phyloP scores from a whole-genome alignment of 371 early-diverging fungal species.

The Mucor saturninus region DNA sequence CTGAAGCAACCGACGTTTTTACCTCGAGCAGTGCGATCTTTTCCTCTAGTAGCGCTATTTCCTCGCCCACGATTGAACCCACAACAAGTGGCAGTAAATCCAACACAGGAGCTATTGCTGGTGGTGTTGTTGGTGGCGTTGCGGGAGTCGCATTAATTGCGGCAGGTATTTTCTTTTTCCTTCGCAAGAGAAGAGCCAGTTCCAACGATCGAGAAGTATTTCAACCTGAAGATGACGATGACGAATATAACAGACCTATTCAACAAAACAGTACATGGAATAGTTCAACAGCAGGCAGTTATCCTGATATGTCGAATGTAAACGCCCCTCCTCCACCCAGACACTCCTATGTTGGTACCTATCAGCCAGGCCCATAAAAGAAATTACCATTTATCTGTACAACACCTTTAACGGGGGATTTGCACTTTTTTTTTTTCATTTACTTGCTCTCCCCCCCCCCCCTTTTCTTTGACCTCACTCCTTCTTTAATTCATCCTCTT shows the following conservation, averaged over 20 bases:
- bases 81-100: not conserved
- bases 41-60: not conserved
- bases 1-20: not conserved
- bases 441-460: not conserved
- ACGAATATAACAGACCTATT: conserved; percentile 26
- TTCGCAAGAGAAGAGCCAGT: conserved; percentile 20
- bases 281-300: not conserved
- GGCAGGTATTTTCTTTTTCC: conserved; percentile 29
- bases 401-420: not conserved
- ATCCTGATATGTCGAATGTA: conserved; percentile 11
- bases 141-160: conserved; percentile 36
- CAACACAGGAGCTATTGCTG: conserved; percentile 34
- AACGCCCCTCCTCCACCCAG: conserved; percentile 13
- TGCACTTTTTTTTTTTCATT: conserved; percentile 1
- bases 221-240: conserved; percentile 32
- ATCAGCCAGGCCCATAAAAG: conserved; percentile 5
- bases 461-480: not conserved
- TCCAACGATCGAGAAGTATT: conserved; percentile 34
- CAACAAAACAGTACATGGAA: conserved; percentile 10
- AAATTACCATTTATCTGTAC: not conserved
- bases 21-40: not conserved
- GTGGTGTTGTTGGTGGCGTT: conserved; percentile 43
- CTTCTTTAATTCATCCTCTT: conserved; percentile 2
- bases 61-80: conserved; percentile 2
- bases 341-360: conserved; percentile 17